These are phyloP conservation scores for Corinectria fuckeliana DNA, from an alignment of 2,329 filamentous ascomycete species.

Conservation along the genomic window DNA sequence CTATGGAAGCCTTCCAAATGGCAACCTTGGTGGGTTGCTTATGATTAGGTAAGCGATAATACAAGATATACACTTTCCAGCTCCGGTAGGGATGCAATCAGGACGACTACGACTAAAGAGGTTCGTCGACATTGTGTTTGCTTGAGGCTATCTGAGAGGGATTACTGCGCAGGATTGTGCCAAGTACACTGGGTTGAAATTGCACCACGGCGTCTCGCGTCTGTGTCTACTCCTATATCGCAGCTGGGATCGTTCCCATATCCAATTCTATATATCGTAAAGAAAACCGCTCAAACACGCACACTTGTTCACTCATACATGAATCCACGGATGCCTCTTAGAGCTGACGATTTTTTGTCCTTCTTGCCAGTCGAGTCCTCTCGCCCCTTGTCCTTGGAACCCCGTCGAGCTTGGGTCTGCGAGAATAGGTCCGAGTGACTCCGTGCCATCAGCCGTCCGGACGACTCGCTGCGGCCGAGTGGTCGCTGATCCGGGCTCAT, in stretches of 20 bases:
- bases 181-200: no score
- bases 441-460: slow-evolving; percentile 24
- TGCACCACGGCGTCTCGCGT: no score
- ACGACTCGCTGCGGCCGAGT: slow-evolving; percentile 53
- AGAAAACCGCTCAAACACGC: background rate
- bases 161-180: no score
- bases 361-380: slow-evolving; percentile 48
- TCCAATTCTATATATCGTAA: background rate
- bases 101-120: no score
- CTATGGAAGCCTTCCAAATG: slow-evolving; percentile 34
- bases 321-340: slow-evolving; percentile 52
- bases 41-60: slow-evolving; percentile 1
- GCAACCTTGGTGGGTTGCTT: background rate
- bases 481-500: slow-evolving; percentile 51
- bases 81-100: no score
- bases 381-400: slow-evolving; percentile 55
- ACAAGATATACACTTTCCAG: background rate
- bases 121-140: no score
- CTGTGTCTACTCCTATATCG: background rate
- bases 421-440: slow-evolving; percentile 31
- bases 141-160: no score
- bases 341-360: slow-evolving; percentile 46
- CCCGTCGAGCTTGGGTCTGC: slow-evolving; percentile 56
- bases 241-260: background rate
- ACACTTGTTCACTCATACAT: slow-evolving; percentile 36